Percentiles rank a stretch among this genome's conserved stretches.
Conservation (phyloP, 108 stramenopile genomes). For the Poteriospumella lacustris region DNA sequence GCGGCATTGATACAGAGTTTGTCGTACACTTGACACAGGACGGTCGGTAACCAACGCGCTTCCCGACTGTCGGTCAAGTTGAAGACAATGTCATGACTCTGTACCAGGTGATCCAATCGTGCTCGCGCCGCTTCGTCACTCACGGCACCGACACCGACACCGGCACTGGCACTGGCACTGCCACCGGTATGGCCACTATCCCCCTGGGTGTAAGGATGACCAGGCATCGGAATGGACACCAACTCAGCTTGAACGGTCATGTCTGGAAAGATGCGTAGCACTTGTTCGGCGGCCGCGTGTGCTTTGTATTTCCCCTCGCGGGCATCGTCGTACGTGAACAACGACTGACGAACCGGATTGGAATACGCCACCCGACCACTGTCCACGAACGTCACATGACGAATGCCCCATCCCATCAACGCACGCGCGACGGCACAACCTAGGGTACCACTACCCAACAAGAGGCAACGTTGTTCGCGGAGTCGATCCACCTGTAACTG, state of each 20-base stretch:
- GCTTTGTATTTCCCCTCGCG: constrained; percentile 75
- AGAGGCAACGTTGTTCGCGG: constrained; percentile 66
- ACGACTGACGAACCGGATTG: constrained; percentile 90
- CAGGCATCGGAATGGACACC: constrained; percentile 96
- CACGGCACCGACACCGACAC: constrained; percentile 29
- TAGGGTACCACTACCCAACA: constrained; percentile 93
- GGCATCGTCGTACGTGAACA: constrained; percentile 86
- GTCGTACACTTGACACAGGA: constrained; percentile 78
- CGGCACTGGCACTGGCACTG: neutral
- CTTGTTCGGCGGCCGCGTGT: constrained; percentile 80
- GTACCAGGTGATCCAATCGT: constrained; percentile 63
- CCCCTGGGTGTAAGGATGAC: constrained; percentile 59
- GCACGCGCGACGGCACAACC: constrained; percentile 87
- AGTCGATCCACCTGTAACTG: constrained; percentile 72
- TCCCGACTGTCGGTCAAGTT: constrained; percentile 94
- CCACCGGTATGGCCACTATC: neutral
- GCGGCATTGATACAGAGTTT: constrained; percentile 88
- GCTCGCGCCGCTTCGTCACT: constrained; percentile 54
- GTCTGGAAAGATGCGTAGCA: constrained; percentile 64
- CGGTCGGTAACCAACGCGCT: constrained; percentile 94
- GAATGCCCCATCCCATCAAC: constrained; percentile 92
- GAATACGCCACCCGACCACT: constrained; percentile 85
- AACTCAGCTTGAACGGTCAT: constrained; percentile 65
- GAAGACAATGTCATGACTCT: constrained; percentile 80
- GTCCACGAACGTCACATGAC: constrained; percentile 86